Evolutionary conservation across 208 protist genomes (phyloP), one percentile per base, ranked within the genome.

Genomic region (Wallacemonas rigidus): DNA sequence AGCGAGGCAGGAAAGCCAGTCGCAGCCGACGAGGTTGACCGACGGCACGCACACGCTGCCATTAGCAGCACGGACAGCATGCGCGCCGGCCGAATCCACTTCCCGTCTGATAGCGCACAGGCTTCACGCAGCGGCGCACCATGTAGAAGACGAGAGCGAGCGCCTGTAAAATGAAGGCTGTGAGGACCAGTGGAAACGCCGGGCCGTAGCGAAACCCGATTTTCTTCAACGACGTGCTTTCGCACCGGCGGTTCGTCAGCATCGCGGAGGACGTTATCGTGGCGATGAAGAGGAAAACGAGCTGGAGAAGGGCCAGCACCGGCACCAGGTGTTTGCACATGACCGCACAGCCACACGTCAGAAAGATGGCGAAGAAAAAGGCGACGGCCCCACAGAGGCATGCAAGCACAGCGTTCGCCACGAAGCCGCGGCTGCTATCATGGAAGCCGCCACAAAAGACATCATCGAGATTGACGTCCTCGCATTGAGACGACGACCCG

Each of bases 181-280:
- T 76, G n/a, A 82, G 72, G 8, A 71, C 60, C 43, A 88, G 47
- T 3, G 51, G 62, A 36, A 85, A 77, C 17, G 83, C 67, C 3
- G 83, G 72, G 26, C 83, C 83, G 62, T 73, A 83, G 35, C 55
- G 48, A 63, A 89, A 89, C 51, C 80, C 83, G 12, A 89, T 68
- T 2, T 7, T 50, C 61, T 70, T 50, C 5, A 89, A 70, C 3
- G 80, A 74, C 3, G 56, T 67, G 6, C 39, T n/a, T 5, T 47
- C 36, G 76, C 80, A 89, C 1, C 79, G 50, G 11, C 51, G 17
- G 12, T 45, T 68, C 47, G 45, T 71, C 47, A 45, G 45, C 56
- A 88, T 60, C 39, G 62, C 58, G 14, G 68, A 63, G 8, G 48
- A 69, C 35, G 55, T 38, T n/a, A 88, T 75, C 36, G 79, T 68